These are phyloP conservation scores for Ascochyta rabiei DNA, from an alignment of 2,329 filamentous ascomycete genomes.

Conservation along the genomic window DNA sequence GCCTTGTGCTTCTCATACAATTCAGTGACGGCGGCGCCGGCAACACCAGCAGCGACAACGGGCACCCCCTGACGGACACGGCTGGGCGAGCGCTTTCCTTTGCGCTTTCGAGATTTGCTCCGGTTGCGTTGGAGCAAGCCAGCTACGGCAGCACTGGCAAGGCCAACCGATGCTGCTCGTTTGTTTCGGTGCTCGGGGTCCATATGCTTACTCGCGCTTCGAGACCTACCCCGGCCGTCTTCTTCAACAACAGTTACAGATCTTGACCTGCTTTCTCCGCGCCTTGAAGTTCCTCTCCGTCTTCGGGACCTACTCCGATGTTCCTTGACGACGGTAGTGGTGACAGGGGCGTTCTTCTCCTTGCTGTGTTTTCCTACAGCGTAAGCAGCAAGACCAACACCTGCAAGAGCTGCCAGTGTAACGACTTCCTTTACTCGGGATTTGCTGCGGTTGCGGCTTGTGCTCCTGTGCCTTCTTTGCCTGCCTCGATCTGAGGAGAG, in stretches of 20 bases:
- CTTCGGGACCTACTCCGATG: slow-evolving; percentile 55
- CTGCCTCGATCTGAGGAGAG: slow-evolving; percentile 43
- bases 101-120: slow-evolving; percentile 62
- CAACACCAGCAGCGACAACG: slow-evolving; percentile 65
- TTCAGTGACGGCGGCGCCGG: slow-evolving; percentile 65
- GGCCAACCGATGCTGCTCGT: slow-evolving; percentile 65
- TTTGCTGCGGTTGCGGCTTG: slow-evolving; percentile 41
- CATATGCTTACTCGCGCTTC: slow-evolving; percentile 52
- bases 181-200: slow-evolving; percentile 61
- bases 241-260: slow-evolving; percentile 46
- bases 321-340: slow-evolving; percentile 50
- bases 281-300: slow-evolving; percentile 38
- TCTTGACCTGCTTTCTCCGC: slow-evolving; percentile 30
- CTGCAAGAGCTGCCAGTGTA: slow-evolving; percentile 65
- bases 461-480: slow-evolving; percentile 29
- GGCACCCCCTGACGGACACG: slow-evolving; percentile 63
- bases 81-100: slow-evolving; percentile 61
- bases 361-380: slow-evolving; percentile 55
- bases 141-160: slow-evolving; percentile 66
- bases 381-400: slow-evolving; percentile 64
- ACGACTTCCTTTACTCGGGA: slow-evolving; percentile 60
- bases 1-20: slow-evolving; percentile 68
- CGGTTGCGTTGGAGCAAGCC: slow-evolving; percentile 64
- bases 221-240: slow-evolving; percentile 38
- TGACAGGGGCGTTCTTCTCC: slow-evolving; percentile 52